These are phyloP conservation scores for Nicotiana sylvestris DNA, from an alignment of 257 asterid species.

Conservation along the genomic window DNA sequence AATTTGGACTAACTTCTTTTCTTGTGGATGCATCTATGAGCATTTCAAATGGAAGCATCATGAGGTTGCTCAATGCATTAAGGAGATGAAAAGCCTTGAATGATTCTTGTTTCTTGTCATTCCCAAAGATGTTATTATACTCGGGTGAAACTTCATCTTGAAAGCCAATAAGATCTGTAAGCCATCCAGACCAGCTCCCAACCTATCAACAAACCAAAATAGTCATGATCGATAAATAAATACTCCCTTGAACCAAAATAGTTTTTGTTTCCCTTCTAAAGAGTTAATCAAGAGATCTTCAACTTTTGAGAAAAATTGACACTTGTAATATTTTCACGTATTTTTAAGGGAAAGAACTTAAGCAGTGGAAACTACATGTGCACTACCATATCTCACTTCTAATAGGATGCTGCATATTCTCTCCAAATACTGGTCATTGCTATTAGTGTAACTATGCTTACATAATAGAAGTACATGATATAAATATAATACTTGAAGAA, in stretches of 20 bases:
- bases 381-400: background rate
- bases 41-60: conserved; percentile 91
- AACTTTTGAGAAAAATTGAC: background rate
- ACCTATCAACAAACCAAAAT: conserved; percentile 35
- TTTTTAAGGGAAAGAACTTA: too few relatives aligned
- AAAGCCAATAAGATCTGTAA: conserved; percentile 68
- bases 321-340: too few relatives aligned
- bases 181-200: conserved; percentile 90
- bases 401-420: background rate
- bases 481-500: background rate
- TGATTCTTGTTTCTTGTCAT: conserved; percentile 32
- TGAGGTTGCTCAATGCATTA: conserved; percentile 72
- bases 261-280: background rate
- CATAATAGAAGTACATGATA: background rate
- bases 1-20: conserved; percentile 54
- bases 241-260: background rate
- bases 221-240: background rate
- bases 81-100: conserved; percentile 76
- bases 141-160: conserved; percentile 53
- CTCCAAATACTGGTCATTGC: background rate
- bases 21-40: conserved; percentile 64
- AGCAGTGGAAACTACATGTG: too few relatives aligned
- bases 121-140: conserved; percentile 15
- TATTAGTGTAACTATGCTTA: background rate
- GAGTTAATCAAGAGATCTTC: background rate